Conservation (phyloP, 164 flowering plant genomes). For the Kingdonia uniflora region DNA sequence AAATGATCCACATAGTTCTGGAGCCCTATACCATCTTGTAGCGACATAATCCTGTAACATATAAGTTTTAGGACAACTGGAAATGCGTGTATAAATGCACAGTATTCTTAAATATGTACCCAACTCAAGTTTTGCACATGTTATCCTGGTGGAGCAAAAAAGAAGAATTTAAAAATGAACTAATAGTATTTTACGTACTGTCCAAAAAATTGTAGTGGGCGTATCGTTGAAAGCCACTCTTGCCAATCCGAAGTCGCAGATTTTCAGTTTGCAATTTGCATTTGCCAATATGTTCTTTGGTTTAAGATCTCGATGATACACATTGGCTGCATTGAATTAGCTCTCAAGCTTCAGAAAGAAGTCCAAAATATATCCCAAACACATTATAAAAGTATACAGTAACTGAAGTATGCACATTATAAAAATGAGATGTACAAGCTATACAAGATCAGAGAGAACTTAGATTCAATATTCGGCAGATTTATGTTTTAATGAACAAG, state of each 20-base stretch:
- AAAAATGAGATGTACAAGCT: no score
- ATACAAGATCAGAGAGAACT: no score
- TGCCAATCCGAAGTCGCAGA: slow-evolving; percentile 92
- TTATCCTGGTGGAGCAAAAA: no score
- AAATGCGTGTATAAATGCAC: background rate
- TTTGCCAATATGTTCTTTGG: slow-evolving; percentile 92
- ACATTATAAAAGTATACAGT: no score
- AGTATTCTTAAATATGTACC: background rate
- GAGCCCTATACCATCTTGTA: slow-evolving; percentile 97
- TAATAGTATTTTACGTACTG: slow-evolving; percentile 30
- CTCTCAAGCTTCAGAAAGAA: slow-evolving; percentile 11
- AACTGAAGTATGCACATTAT: no score
- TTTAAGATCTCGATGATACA: slow-evolving; percentile 81
- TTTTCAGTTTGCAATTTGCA: slow-evolving; percentile 89
- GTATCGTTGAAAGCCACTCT: slow-evolving; percentile 86
- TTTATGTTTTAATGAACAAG: no score
- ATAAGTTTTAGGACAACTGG: background rate
- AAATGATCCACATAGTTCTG: slow-evolving; percentile 93
- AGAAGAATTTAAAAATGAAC: background rate
- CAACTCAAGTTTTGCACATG: no score
- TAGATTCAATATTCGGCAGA: no score
- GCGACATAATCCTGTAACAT: slow-evolving; percentile 85
- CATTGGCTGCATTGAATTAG: slow-evolving; percentile 31
- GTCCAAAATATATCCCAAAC: no score
- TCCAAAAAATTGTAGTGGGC: slow-evolving; percentile 83